These are phyloP conservation scores for Podila clonocystis DNA, from an alignment of 192 early-diverging fungal genomes.

Conservation along the genomic window DNA sequence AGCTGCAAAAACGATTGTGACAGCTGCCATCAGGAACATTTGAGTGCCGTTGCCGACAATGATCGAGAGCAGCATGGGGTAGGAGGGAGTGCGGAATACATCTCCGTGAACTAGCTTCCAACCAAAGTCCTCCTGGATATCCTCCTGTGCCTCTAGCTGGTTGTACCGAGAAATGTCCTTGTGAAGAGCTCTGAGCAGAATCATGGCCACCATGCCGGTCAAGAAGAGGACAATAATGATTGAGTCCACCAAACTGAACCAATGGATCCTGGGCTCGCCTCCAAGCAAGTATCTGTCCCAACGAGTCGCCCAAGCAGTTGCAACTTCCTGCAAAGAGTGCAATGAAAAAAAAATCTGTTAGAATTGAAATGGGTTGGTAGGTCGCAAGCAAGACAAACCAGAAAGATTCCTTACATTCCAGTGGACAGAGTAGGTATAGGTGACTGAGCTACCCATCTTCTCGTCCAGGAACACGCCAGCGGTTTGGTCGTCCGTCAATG, in stretches of 20 bases:
- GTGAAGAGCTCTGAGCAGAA: constrained; percentile 88
- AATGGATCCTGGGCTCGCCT: constrained; percentile 93
- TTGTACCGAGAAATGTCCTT: constrained; percentile 96
- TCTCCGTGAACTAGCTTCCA: constrained; percentile 99
- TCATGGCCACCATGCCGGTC: constrained; percentile 91
- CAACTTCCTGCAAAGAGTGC: constrained; percentile 49
- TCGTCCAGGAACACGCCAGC: constrained; percentile 21
- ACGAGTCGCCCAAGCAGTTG: constrained; percentile 81
- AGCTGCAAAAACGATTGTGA: constrained; percentile 89
- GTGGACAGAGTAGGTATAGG: constrained; percentile 43
- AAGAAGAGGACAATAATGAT: constrained; percentile 94
- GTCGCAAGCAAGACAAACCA: neutral
- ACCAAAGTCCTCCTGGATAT: constrained; percentile 93
- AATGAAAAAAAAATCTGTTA: neutral
- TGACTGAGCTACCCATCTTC: constrained; percentile 6
- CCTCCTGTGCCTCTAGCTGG: constrained; percentile 68
- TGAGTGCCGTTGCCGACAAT: constrained; percentile 88
- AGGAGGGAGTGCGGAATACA: constrained; percentile 89
- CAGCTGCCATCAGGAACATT: constrained; percentile 76
- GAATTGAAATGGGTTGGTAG: neutral
- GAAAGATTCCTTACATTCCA: constrained; percentile 19
- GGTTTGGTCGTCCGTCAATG: constrained; percentile 14
- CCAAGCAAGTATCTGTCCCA: constrained; percentile 88
- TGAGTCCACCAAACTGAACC: constrained; percentile 96
- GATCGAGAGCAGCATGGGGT: constrained; percentile 78